Evolutionary conservation across 345 rosid species (phyloP), one percentile per base, ranked within the genome.

Genomic region (Eutrema japonicum): DNA sequence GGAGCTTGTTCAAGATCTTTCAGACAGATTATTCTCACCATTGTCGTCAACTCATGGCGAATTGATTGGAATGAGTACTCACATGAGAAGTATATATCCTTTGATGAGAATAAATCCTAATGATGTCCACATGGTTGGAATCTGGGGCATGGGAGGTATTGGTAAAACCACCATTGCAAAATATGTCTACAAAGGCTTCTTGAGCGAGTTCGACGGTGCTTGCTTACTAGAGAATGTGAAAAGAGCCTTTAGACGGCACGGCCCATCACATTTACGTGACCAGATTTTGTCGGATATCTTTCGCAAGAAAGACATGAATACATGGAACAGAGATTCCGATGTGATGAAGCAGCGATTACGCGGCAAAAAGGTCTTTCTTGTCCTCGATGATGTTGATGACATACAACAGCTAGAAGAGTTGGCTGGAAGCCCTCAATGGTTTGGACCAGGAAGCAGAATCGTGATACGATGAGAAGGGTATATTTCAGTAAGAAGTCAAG

Each of bases 151-250:
- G 78, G 82, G 83, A 13, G 88, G 92, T 4, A 75, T 81, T 6
- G 92, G 92, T 0, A 87, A 85, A 65, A 87, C 87, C 16, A 81
- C 88, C 22, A 65, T 85, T 4, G 85, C 94, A 11, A 71, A 68
- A 56, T 77, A 70, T 30, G 46, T 83, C 4, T 81, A 56, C 50
- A 75, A 79, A 48, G 4, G 47, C 27, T 66, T 81, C 18, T 75
- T 76, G 7, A 48, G 5, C 14, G 4, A 68, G 33, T 88, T 85
- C 47, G 74, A 85, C 8, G 78, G 81, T 30, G 70, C 64, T 35
- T 76, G 75, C 80, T 80, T 86, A 16, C 52, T 82, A 9, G 66
- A 55, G 29, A 81, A 81, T 53, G 86, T 85, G 49, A 81, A 79
- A 71, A 81, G 80, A 58, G 70, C 68, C 6, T 65, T 70, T n/a